Base-by-base conservation (phyloP, 164 flowering plant species). In the Annona squamosa region DNA sequence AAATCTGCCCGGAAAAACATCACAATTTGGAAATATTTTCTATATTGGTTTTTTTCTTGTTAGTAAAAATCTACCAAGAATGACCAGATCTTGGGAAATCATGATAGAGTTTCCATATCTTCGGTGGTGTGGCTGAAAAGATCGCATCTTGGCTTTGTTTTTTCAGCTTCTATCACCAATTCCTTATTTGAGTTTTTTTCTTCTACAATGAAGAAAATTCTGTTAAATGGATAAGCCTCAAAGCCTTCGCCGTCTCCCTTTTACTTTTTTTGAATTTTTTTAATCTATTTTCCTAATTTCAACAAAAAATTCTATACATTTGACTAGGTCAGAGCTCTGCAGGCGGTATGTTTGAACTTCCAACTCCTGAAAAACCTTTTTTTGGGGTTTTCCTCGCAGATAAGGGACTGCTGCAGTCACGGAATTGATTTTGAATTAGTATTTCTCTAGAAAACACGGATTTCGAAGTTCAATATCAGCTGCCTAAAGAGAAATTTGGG, bases 151-250 rank as follows among this genome's bases (percentile, higher is more conserved):
- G 37, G 2, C 57, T 37, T 26, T 12, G 18, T n/a, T 17, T 62
- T 56, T 41, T 46, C 69, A 19, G 46, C 52, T 41, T 43, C 67
- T 71, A 69, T 70, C 4, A 26, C 43, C 45, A 64, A 71, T 52
- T 71, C 61, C 68, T 72, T 65, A 63, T 62, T 73, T 76, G 78
- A 69, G 69, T 65, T 44, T 44, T 64, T 52, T 52, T 16, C n/a
- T 9, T 52, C 9, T 9, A 16, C 59, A 52, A 52, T 26, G 37
- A 26, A 26, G 37, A 52, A 52, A 52, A 9, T 16, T 52, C 59
- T 10, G 9, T 16, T 12, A 52, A 16, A 52, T 52, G 9, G 9
- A 6, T 10, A 52, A 52, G 13, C 13, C 59, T 16, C 9, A 6
- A 52, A 52, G 2, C 17, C 9, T 52, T 6, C 13, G 59, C 59